Evolutionary conservation across 306 rosid species (phyloP), one percentile per base, ranked within the genome.

Genomic region (Acacia crassicarpa): DNA sequence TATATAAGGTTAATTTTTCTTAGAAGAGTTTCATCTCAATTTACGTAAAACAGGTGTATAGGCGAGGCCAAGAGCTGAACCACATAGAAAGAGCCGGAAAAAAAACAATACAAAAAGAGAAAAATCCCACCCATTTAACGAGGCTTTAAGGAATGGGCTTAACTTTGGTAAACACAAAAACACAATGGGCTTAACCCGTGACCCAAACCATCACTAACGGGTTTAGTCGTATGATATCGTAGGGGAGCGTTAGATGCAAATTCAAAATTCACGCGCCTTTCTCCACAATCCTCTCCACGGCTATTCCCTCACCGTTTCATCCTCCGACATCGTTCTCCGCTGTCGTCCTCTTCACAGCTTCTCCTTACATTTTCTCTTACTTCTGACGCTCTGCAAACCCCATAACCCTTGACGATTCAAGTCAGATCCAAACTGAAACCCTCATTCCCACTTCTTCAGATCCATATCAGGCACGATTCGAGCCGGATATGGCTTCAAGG

Each of bases 401-500:
- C 22, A 9, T 9, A 25, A 23, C 4, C 17, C 33, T 23, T n/a
- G 3, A 4, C 35, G 67, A 61, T 61, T 61, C 33, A 23, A 10
- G 15, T 25, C 68, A 27, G 9, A 62, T 62, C 68, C 35, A 30
- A 62, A 62, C 13, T 13, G 40, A 62, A 62, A 13, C 19, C 68
- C 40, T 27, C 16, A 4, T 13, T 13, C 9, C 2, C 20, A 6
- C 40, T 27, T 4, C 35, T 25, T 62, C 68, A 59, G 68, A 62
- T 15, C 43, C 43, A 62, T 8, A 27, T 30, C 68, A 27, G 66
- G 66, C 66, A 27, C 20, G 38, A 27, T 23, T 62, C 40, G 16
- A 68, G 65, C 77, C 81, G 14, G 63, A 30, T 74, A 91, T 95
- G 98, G 83, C 93, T 72, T 87, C 91, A 33, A 91, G 78, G 89